Percentiles rank a stretch among this genome's conserved stretches.
Conservation (phyloP, 345 rosid genomes). For the Brassica nigra region DNA sequence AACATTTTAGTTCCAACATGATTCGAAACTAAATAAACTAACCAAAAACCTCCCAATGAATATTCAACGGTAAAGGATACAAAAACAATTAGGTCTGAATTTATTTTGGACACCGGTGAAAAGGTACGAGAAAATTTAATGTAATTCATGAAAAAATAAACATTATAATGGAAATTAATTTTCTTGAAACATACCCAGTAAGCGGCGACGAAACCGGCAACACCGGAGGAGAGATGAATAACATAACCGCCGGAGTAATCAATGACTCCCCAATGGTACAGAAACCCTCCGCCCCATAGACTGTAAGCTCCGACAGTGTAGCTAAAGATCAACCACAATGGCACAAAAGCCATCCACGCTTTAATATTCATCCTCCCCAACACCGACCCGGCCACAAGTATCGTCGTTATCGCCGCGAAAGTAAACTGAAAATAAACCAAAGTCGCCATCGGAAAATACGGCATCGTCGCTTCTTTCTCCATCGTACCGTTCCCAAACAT, state of each 20-base stretch:
- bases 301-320: slow-evolving; percentile 83
- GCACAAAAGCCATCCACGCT: slow-evolving; percentile 92
- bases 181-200: slow-evolving; percentile 56
- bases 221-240: slow-evolving; percentile 78
- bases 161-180: background rate
- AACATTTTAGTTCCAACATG: background rate
- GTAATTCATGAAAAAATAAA: background rate
- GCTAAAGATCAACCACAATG: slow-evolving; percentile 71
- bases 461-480: slow-evolving; percentile 27
- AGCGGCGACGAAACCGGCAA: slow-evolving; percentile 76
- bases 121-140: background rate
- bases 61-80: background rate
- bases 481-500: background rate
- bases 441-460: slow-evolving; percentile 70
- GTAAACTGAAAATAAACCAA: slow-evolving; percentile 76
- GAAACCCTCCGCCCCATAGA: slow-evolving; percentile 81
- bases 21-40: slow-evolving; percentile 23
- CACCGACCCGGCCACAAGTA: slow-evolving; percentile 74
- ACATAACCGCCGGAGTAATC: slow-evolving; percentile 88
- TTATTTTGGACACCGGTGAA: background rate
- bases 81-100: background rate
- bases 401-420: slow-evolving; percentile 74
- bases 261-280: slow-evolving; percentile 78
- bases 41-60: background rate
- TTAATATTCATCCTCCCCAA: slow-evolving; percentile 78